Percentiles rank a stretch among this genome's conserved stretches.
phyloP scores from a whole-genome alignment of 2,329 filamentous ascomycete genomes.

The Colletotrichum higginsianum region DNA sequence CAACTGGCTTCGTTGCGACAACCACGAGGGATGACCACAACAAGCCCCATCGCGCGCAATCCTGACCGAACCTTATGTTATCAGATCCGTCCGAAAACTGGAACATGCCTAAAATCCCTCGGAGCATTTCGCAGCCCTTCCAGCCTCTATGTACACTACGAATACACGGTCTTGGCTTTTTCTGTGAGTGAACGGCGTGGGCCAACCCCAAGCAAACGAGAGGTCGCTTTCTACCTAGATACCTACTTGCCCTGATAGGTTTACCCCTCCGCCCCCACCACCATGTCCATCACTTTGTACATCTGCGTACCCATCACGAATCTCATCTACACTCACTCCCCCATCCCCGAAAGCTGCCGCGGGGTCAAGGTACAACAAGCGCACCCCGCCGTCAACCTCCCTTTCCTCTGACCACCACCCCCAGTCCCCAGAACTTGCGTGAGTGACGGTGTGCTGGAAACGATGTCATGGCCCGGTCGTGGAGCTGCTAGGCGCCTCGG shows the following conservation, averaged over 20 bases:
- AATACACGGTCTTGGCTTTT: constrained; percentile 18
- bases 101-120: not conserved
- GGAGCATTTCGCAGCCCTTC: constrained; percentile 9
- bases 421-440: not conserved
- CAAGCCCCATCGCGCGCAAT: not conserved
- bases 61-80: not conserved
- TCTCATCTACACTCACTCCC: constrained; percentile 6
- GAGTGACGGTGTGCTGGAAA: constrained; percentile 23
- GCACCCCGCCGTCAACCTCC: constrained; percentile 33
- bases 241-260: too few species aligned
- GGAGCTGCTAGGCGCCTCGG: constrained; percentile 10
- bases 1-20: not conserved
- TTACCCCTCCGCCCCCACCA: too few species aligned
- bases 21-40: not conserved
- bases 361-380: constrained; percentile 21
- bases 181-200: constrained; percentile 19
- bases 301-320: constrained; percentile 3
- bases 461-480: constrained; percentile 35
- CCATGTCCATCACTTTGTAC: constrained; percentile 1
- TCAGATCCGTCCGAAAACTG: constrained; percentile 14
- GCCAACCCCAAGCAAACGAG: not conserved
- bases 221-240: not conserved
- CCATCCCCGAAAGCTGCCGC: constrained; percentile 7
- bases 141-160: not conserved
- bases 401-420: constrained; percentile 34